phyloP scores from a whole-genome alignment of 2,329 filamentous ascomycete genomes.

The Fusarium citri region DNA sequence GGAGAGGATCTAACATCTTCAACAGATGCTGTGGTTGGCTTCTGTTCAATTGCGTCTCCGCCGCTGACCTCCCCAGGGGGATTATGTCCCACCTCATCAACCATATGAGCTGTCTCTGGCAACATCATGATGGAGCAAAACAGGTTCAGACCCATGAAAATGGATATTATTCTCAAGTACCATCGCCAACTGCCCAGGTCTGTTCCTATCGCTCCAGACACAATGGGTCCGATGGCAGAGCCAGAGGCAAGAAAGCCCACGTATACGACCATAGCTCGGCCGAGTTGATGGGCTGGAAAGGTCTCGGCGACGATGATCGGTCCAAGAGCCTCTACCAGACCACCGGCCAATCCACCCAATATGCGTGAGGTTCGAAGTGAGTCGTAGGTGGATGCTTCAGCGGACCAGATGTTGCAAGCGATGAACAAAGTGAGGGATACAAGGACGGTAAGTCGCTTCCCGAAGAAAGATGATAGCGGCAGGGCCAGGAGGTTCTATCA shows the following conservation, averaged over 20 bases:
- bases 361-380: constrained; percentile 4
- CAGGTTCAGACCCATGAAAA: neutral
- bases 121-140: constrained; percentile 1
- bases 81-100: neutral
- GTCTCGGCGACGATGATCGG: constrained; percentile 19
- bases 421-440: neutral
- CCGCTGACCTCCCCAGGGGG: neutral
- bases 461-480: neutral
- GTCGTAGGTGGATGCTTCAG: neutral
- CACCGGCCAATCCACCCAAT: constrained; percentile 8
- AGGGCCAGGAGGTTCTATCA: constrained; percentile 7
- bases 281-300: neutral
- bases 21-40: neutral
- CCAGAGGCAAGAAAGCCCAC: constrained; percentile 12
- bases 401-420: constrained; percentile 13
- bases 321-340: constrained; percentile 10
- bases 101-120: neutral
- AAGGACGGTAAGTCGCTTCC: constrained; percentile 2
- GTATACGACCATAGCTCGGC: constrained; percentile 8
- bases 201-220: neutral
- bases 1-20: neutral
- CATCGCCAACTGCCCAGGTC: constrained; percentile 7
- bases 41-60: neutral
- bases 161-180: constrained; percentile 9
- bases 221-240: neutral